These are phyloP conservation scores for Cryptococcus maquisensis DNA, from an alignment of 1,284 basidiomycete genomes.

Conservation along the genomic window DNA sequence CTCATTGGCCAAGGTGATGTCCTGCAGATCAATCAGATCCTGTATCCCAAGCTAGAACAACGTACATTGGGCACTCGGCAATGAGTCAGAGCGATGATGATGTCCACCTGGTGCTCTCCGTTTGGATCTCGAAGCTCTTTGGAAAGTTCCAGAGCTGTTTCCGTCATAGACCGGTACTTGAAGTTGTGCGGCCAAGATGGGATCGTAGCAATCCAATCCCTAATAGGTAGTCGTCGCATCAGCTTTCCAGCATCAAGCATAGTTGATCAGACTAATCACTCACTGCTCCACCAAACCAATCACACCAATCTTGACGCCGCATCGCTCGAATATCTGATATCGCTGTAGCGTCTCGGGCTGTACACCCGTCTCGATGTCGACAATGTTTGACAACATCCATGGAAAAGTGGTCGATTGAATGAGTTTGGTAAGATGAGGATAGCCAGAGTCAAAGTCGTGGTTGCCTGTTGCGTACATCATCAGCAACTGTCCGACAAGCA, in stretches of 20 bases:
- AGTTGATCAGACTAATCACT: constrained; percentile 18
- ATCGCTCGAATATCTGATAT: constrained; percentile 62
- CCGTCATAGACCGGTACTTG: constrained; percentile 63
- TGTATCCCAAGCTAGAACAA: neutral
- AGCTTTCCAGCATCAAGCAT: neutral
- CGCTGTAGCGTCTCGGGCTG: constrained; percentile 59
- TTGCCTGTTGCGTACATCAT: constrained; percentile 55
- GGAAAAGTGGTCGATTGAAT: constrained; percentile 66
- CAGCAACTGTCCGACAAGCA: neutral
- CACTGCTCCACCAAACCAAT: constrained; percentile 81
- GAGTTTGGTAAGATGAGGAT: constrained; percentile 71
- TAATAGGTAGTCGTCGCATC: constrained; percentile 20
- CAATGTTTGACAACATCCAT: constrained; percentile 70
- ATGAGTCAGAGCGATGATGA: constrained; percentile 79
- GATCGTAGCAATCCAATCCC: constrained; percentile 83
- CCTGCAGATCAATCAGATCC: constrained; percentile 51
- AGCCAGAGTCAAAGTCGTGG: constrained; percentile 79
- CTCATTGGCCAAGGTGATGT: constrained; percentile 63
- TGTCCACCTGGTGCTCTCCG: constrained; percentile 65
- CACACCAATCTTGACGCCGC: constrained; percentile 66
- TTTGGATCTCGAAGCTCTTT: constrained; percentile 65
- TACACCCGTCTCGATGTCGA: constrained; percentile 59
- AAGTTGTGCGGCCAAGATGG: constrained; percentile 74
- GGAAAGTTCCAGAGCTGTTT: constrained; percentile 64
- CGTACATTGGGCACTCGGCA: constrained; percentile 64